Conservation (phyloP, 768 basidiomycete species). For the Phanerodontia chrysosporium region DNA sequence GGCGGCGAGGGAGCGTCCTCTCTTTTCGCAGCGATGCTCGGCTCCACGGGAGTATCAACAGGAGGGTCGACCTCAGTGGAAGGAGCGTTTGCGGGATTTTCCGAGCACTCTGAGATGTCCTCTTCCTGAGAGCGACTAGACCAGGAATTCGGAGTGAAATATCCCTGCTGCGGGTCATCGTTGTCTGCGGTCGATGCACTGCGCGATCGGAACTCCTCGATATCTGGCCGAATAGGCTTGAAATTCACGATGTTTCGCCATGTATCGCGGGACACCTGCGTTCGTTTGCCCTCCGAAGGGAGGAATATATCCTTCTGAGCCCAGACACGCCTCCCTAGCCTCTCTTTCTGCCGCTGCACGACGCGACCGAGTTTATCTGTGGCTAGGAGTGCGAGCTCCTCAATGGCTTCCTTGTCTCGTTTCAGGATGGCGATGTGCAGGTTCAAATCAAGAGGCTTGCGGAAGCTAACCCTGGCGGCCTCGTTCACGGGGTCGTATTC, state of each 20-base stretch:
- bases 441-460: constrained; percentile 39
- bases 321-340: constrained; percentile 78
- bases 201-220: constrained; percentile 11
- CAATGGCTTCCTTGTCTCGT: constrained; percentile 50
- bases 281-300: constrained; percentile 25
- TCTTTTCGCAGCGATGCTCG: neutral
- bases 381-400: constrained; percentile 38
- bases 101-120: too few species aligned
- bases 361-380: constrained; percentile 44
- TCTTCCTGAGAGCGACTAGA: neutral
- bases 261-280: constrained; percentile 34
- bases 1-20: too few species aligned
- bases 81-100: neutral
- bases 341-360: constrained; percentile 64
- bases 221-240: constrained; percentile 2
- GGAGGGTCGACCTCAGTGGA: neutral
- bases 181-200: neutral
- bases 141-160: neutral
- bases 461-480: constrained; percentile 51
- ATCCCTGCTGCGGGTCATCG: neutral
- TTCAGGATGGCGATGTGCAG: constrained; percentile 54
- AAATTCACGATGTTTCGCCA: constrained; percentile 56
- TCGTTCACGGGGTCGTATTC: constrained; percentile 48
- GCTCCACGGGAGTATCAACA: neutral
- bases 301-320: constrained; percentile 52